Conservation (phyloP, 345 rosid genomes). For the Eucalyptus decipiens region DNA sequence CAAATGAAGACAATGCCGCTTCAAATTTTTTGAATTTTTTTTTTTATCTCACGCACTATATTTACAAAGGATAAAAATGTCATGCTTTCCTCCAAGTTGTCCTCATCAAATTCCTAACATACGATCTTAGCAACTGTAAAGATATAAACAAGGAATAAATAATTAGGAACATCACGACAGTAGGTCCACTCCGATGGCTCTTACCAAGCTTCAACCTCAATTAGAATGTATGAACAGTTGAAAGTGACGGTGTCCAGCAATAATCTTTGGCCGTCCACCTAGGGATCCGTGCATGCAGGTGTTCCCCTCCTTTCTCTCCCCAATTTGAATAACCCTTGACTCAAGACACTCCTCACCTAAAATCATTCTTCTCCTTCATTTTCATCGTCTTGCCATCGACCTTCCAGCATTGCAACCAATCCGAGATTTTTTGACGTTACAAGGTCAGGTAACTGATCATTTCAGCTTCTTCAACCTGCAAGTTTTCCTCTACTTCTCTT, state of each 20-base stretch:
- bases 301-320: not conserved
- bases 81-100: conserved; percentile 46
- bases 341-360: not conserved
- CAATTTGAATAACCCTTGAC: not conserved
- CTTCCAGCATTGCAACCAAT: not conserved
- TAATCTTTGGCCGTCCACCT: not conserved
- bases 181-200: not conserved
- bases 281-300: not conserved
- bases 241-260: not conserved
- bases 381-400: not conserved
- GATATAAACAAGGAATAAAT: not conserved
- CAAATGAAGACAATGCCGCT: not conserved
- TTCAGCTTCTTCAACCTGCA: not conserved
- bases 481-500: not conserved
- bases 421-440: not conserved
- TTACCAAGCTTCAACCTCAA: not conserved
- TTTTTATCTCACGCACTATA: not conserved
- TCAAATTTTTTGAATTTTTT: not conserved
- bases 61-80: not conserved
- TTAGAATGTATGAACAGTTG: not conserved
- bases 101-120: conserved; percentile 69
- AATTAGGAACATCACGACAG: not conserved
- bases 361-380: not conserved
- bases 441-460: not conserved
- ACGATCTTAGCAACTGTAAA: conserved; percentile 58